These are phyloP conservation scores for Strobilomyces echinocephalus DNA, from an alignment of 768 basidiomycete genomes.

Conservation along the genomic window DNA sequence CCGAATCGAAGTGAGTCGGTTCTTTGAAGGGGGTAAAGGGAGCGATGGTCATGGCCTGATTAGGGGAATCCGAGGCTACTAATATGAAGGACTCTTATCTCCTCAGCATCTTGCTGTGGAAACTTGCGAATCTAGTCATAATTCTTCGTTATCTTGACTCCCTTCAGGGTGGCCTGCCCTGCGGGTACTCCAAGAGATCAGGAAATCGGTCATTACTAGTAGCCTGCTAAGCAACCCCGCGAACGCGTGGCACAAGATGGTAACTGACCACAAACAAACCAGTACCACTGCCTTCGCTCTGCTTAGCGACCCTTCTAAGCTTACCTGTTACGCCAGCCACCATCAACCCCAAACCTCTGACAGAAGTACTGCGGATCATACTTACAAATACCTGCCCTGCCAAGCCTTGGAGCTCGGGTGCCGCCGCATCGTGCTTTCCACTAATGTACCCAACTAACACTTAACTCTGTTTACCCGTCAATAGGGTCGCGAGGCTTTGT, in stretches of 20 bases:
- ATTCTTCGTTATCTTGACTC: neutral
- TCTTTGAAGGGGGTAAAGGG: neutral
- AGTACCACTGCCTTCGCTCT: no score
- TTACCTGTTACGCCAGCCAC: neutral
- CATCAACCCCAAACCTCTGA: neutral
- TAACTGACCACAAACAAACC: neutral
- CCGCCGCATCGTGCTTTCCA: neutral
- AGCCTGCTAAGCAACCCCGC: neutral
- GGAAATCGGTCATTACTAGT: neutral
- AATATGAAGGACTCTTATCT: neutral
- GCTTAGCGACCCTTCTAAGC: neutral
- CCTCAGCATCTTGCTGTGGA: neutral
- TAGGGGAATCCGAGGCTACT: neutral
- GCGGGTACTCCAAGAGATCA: neutral
- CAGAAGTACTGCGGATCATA: no score
- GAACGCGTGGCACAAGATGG: neutral
- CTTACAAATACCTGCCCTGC: no score
- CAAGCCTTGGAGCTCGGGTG: no score
- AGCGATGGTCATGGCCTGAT: neutral
- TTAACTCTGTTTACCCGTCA: neutral
- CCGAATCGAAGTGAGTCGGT: neutral
- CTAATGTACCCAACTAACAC: neutral
- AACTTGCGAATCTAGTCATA: conserved; percentile 1
- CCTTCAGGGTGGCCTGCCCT: neutral
- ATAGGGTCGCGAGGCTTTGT: neutral